Conservation (phyloP, 139 green algal species). For the Dunaliella sp. region DNA sequence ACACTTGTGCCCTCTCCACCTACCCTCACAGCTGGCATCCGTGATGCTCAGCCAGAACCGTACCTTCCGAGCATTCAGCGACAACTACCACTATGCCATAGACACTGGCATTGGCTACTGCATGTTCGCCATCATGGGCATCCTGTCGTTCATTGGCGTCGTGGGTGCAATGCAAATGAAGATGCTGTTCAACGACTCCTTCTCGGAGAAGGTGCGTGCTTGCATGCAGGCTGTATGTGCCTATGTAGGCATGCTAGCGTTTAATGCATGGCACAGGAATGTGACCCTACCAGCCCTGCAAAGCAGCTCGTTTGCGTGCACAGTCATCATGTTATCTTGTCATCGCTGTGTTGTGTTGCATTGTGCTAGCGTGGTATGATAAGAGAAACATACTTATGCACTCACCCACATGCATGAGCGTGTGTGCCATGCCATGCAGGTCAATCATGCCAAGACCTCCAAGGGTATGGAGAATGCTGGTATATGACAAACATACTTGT, state of each 20-base stretch:
- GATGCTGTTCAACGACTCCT: conserved; percentile 54
- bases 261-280: no score
- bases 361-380: no score
- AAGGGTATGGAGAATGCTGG: no score
- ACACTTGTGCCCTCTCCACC: background rate
- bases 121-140: conserved; percentile 42
- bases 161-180: conserved; percentile 44
- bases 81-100: conserved; percentile 36
- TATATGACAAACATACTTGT: background rate
- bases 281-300: no score
- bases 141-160: conserved; percentile 44
- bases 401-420: background rate
- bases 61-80: conserved; percentile 36
- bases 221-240: background rate
- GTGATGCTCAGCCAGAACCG: conserved; percentile 36
- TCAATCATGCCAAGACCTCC: no score
- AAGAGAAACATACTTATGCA: background rate
- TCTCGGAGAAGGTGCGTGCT: conserved; percentile 29
- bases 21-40: background rate
- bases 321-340: no score
- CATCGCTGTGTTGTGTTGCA: no score
- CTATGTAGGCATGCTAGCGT: background rate
- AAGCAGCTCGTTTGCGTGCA: no score
- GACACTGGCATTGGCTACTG: conserved; percentile 38
- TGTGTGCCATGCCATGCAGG: no score